Conservation (phyloP, 805 yeast genomes). For the Metschnikowia rubicola region DNA sequence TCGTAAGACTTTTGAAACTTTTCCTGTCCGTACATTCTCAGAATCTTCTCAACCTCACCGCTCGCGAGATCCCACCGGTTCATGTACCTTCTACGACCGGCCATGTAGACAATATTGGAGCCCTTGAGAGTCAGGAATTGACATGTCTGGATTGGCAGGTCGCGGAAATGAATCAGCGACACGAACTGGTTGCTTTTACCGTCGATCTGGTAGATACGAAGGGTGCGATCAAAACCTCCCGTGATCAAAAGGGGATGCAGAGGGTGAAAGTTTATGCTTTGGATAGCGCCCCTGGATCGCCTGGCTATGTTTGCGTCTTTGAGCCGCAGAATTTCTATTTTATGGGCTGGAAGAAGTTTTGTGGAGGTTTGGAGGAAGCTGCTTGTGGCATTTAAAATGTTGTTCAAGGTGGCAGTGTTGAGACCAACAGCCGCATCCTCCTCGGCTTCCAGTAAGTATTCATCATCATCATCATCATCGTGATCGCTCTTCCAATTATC, state of each 20-base stretch:
- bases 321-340: constrained; percentile 72
- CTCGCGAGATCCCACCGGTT: constrained; percentile 80
- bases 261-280: constrained; percentile 81
- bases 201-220: constrained; percentile 85
- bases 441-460: constrained; percentile 22
- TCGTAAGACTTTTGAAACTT: constrained; percentile 82
- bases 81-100: constrained; percentile 90
- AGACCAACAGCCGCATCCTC: constrained; percentile 19
- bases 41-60: constrained; percentile 76
- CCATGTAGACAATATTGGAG: constrained; percentile 61
- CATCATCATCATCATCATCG: constrained; percentile 18
- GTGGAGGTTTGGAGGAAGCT: constrained; percentile 42
- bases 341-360: constrained; percentile 63
- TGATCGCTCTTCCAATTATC: constrained; percentile 38
- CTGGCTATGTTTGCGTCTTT: constrained; percentile 80
- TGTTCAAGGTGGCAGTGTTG: constrained; percentile 30
- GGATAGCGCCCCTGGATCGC: constrained; percentile 76
- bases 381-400: constrained; percentile 30
- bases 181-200: constrained; percentile 80
- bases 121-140: constrained; percentile 49
- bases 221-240: constrained; percentile 88
- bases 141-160: constrained; percentile 79
- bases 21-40: constrained; percentile 90
- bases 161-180: constrained; percentile 73
- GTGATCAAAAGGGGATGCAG: constrained; percentile 78